These are phyloP conservation scores for Gossypium lobatum DNA, from an alignment of 441 rosid species.

Conservation along the genomic window DNA sequence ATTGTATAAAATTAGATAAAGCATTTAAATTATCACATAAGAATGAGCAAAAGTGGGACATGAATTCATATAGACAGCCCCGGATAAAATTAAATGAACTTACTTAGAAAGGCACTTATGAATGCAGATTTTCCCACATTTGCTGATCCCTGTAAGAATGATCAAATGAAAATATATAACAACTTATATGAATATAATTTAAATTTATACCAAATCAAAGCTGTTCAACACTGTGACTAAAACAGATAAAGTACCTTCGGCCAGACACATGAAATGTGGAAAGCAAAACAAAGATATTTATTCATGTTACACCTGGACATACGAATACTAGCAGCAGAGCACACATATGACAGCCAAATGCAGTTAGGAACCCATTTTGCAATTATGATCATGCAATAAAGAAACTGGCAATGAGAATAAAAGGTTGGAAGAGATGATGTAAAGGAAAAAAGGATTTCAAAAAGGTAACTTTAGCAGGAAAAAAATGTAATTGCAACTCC, in stretches of 20 bases:
- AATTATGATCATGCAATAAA: not conserved
- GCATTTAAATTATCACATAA: not conserved
- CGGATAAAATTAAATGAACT: slow-evolving; percentile 25
- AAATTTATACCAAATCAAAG: slow-evolving; percentile 5
- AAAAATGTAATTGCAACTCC: not conserved
- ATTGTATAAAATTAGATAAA: not conserved
- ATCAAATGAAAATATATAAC: slow-evolving; percentile 16
- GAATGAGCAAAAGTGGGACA: not conserved
- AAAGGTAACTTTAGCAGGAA: not conserved
- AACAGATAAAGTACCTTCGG: not conserved
- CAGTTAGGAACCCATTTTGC: not conserved
- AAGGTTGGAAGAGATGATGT: not conserved
- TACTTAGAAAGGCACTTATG: slow-evolving; percentile 83
- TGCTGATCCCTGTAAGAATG: slow-evolving; percentile 71
- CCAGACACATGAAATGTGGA: not conserved
- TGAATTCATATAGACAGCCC: not conserved
- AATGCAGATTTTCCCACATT: slow-evolving; percentile 98
- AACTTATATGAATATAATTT: not conserved
- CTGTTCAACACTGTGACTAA: not conserved
- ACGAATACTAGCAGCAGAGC: not conserved
- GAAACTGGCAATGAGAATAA: not conserved
- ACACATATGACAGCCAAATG: not conserved
- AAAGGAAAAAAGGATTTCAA: not conserved
- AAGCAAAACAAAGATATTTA: not conserved
- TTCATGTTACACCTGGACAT: not conserved